Base-by-base conservation (phyloP, 2,329 filamentous ascomycete species). In the Paradendryphiella salina region DNA sequence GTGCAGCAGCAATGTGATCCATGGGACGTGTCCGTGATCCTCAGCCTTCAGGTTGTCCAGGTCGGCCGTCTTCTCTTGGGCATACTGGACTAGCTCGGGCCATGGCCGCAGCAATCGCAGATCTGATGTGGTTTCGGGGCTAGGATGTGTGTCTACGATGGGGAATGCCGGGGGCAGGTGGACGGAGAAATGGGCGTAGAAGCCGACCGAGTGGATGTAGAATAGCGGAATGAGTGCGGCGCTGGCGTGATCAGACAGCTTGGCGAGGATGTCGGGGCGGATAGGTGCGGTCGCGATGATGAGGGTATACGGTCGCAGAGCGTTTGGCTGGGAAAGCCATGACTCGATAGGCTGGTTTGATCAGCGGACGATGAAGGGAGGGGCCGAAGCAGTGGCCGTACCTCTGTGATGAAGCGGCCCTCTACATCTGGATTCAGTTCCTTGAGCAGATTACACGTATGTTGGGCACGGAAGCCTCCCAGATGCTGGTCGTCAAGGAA, bases 101-200 rank as follows among this genome's bases (percentile, higher is more conserved):
- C 94, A 99, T 29, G 94, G 93, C 28, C 81, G 82, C 4, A 96
- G 77, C 10, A 99, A 80, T 41, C 94, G 86, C 28, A 99, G 80
- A 64, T 99, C 94, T 49, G 88, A 86, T 0, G 85, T 94, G 6
- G 90, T 85, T 32, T 90, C 89, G 33, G 90, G 85, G 57, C 96
- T 91, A 0, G 94, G 94, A 67, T 99, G 94, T 36, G 94, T 97
- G 70, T 99, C 93, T 56, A 99, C 89, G 50, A 99, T 88, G 4
- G 93, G 91, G 64, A 95, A 96, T 21, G 86, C 84, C n/a, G 84
- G 79, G 8, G 89, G 87, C 21, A 96, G 77, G 60, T 83, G 80
- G 21, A 95, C 79, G n/a, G 85, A 88, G 71, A 97, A 96, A 60
- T 89, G 89, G 1, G 90, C 89, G 73, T 94, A 96, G 76, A 96